phyloP scores from a whole-genome alignment of 2,329 filamentous ascomycete genomes.

The Aspergillus felis region DNA sequence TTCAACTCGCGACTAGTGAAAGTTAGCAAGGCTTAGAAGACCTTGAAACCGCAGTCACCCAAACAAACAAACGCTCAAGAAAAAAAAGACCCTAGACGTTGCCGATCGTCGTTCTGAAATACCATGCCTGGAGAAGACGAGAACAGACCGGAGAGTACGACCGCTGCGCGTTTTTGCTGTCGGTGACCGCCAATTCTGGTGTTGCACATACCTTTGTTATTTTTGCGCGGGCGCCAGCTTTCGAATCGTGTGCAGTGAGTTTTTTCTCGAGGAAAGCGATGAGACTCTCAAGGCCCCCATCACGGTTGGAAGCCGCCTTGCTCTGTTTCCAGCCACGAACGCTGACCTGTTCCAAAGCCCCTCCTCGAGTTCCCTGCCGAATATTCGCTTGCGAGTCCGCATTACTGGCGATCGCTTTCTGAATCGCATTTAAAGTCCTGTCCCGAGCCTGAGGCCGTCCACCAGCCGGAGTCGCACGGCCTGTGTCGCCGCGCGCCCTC shows the following conservation, averaged over 20 bases:
- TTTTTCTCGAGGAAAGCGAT: constrained; percentile 69
- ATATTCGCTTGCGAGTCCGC: constrained; percentile 36
- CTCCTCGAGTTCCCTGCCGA: constrained; percentile 32
- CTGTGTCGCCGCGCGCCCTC: constrained; percentile 30
- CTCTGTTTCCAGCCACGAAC: constrained; percentile 64
- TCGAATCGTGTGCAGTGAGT: constrained; percentile 52
- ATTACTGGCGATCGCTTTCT: constrained; percentile 32
- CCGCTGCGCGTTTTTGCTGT: constrained; percentile 30
- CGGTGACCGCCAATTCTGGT: constrained; percentile 40
- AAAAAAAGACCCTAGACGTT: constrained; percentile 16
- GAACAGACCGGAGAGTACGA: constrained; percentile 35
- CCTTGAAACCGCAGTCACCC: constrained; percentile 40
- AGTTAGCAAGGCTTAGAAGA: constrained; percentile 62
- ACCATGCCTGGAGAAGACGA: constrained; percentile 40
- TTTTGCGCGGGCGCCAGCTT: constrained; percentile 52
- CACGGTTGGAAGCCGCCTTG: constrained; percentile 63
- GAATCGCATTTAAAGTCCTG: constrained; percentile 33
- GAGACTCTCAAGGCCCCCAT: constrained; percentile 63
- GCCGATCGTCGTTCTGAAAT: constrained; percentile 42
- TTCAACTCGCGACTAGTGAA: constrained; percentile 64
- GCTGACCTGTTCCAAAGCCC: constrained; percentile 33
- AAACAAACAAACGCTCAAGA: constrained; percentile 31
- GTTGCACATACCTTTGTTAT: constrained; percentile 73
- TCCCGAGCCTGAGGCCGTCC: constrained; percentile 24
- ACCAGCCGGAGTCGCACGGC: constrained; percentile 18